Conservation (phyloP, 1,284 basidiomycete species). For the Irpex sp. region DNA sequence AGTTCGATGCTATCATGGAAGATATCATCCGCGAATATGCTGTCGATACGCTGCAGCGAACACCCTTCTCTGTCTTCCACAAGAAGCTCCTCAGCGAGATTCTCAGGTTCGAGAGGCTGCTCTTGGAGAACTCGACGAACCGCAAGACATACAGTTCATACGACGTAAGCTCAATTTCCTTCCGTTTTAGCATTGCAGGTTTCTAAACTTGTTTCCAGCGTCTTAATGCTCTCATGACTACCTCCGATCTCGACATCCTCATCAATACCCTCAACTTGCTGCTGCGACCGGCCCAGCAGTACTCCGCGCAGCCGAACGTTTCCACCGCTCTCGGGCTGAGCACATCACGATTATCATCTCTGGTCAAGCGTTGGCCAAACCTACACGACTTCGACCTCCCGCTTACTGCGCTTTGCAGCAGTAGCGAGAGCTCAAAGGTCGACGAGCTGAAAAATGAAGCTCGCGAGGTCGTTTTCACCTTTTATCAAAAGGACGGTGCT, state of each 20-base stretch:
- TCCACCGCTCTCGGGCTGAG: conserved; percentile 76
- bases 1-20: conserved; percentile 89
- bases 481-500: conserved; percentile 56
- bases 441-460: conserved; percentile 64
- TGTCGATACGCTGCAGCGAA: conserved; percentile 79
- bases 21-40: conserved; percentile 81
- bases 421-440: conserved; percentile 48
- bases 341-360: conserved; percentile 65
- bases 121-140: conserved; percentile 98
- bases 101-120: conserved; percentile 82
- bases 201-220: conserved; percentile 48
- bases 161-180: conserved; percentile 65
- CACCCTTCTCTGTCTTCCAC: conserved; percentile 73
- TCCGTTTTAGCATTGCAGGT: conserved; percentile 15
- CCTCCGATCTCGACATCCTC: conserved; percentile 88
- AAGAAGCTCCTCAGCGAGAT: conserved; percentile 82
- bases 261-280: conserved; percentile 83
- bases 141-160: conserved; percentile 96
- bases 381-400: conserved; percentile 71
- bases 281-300: conserved; percentile 92
- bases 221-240: conserved; percentile 84
- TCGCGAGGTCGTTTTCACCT: conserved; percentile 72
- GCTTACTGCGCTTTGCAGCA: conserved; percentile 63
- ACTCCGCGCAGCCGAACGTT: conserved; percentile 79
- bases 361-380: conserved; percentile 73